Base-by-base conservation (phyloP, 1,284 basidiomycete genomes). In the Sporisorium scitamineum region DNA sequence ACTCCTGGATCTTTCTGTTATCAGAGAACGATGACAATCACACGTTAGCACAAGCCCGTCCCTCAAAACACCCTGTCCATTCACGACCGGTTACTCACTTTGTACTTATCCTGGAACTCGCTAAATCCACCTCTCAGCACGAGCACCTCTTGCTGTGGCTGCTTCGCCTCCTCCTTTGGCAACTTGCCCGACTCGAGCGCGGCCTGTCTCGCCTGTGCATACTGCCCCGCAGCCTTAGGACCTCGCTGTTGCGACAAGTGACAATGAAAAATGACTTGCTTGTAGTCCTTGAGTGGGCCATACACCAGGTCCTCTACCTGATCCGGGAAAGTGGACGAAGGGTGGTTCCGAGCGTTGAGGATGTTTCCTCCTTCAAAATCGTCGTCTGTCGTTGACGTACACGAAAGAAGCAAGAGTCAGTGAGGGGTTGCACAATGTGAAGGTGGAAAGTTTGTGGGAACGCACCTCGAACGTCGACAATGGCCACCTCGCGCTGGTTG, bases 341-440 rank as follows among this genome's bases (percentile, higher is more conserved):
- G 85, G 9, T 80, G 70, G 41, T 83, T 80, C 22, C 68, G 62
- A 0, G 81, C 81, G 2, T 81, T 81, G 8, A 78, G 66, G 47
- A 86, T 85, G 72, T 86, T 81, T 6, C 86, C 86, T 9, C 86
- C 86, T 16, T 73, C 80, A 29, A 80, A 86, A 54, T 86, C 85
- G 50, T 86, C 85, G 54, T 86, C 85, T 77, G 42, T 5, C 39
- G 29, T 27, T 14, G 32, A 22, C 16, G 29, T 1, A 7, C 10
- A 8, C 8, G 34, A n/a, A 7, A 26, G 22, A 26, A 8, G 18
- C 11, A 22, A 32, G 26, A 26, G 37, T 48, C 34, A 41, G 41
- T n/a, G n/a, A 27, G 39, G 2, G 9, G 1, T n/a, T 6, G 11
- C 16, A 56, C 14, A 34, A n/a, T 16, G 10, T 4, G 22, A 37